phyloP scores from a whole-genome alignment of 257 asterid genomes.

The Solanum ossicruentum region DNA sequence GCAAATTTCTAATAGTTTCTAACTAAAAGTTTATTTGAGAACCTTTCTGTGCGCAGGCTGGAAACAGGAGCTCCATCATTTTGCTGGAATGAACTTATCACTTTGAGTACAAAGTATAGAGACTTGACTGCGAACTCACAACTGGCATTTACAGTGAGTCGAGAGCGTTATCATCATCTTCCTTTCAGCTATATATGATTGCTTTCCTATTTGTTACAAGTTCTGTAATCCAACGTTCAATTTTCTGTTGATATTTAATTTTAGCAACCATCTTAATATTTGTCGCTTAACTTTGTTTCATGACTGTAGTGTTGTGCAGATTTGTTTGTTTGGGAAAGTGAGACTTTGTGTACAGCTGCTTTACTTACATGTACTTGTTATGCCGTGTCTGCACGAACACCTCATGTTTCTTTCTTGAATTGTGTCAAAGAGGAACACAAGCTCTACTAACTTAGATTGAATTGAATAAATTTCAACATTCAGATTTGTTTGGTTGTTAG shows the following conservation, averaged over 20 bases:
- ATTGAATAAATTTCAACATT: neutral
- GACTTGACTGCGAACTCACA: constrained; percentile 92
- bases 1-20: neutral
- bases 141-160: constrained; percentile 68
- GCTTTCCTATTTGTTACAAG: neutral
- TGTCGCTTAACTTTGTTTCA: neutral
- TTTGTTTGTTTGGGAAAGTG: neutral
- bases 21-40: neutral
- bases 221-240: neutral
- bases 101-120: constrained; percentile 87
- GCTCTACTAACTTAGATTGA: neutral
- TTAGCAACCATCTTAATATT: neutral
- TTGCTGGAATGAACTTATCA: constrained; percentile 90
- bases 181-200: neutral
- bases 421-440: neutral
- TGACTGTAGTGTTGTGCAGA: neutral
- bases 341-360: neutral
- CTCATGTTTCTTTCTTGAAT: neutral
- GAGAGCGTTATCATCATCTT: neutral
- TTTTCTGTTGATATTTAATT: neutral
- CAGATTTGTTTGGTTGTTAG: neutral
- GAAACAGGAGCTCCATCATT: constrained; percentile 68
- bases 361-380: neutral
- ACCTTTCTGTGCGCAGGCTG: constrained; percentile 37
- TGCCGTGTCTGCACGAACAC: neutral